Evolutionary conservation across 2,329 filamentous ascomycete species (phyloP).

Genomic region (Immersiporthe knoxdaviesiana): DNA sequence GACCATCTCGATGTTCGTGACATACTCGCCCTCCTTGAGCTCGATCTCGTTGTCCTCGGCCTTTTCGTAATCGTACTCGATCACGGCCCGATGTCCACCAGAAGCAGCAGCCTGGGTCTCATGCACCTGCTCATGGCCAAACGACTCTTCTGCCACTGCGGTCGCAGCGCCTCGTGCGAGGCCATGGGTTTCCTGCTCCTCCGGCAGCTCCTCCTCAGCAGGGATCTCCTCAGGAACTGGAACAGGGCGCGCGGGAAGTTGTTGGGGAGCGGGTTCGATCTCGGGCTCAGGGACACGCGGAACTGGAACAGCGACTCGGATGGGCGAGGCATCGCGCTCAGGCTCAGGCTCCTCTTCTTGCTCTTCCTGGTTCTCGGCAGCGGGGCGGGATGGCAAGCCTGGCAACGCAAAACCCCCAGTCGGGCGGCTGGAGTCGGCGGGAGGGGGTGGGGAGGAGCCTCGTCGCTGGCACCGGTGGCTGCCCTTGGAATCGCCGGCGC

Average conservation of each 20-base stretch:
- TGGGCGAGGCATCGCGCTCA: slow-evolving; percentile 70
- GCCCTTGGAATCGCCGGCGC: slow-evolving; percentile 41
- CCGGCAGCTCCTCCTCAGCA: slow-evolving; percentile 64
- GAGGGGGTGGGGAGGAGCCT: slow-evolving; percentile 61
- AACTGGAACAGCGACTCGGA: slow-evolving; percentile 85
- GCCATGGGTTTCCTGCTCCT: slow-evolving; percentile 66
- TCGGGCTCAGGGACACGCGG: slow-evolving; percentile 62
- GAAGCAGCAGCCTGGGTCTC: slow-evolving; percentile 41
- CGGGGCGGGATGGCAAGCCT: slow-evolving; percentile 67
- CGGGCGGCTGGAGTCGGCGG: slow-evolving; percentile 68
- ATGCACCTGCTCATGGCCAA: slow-evolving; percentile 44
- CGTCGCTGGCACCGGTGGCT: slow-evolving; percentile 45
- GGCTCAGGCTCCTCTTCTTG: slow-evolving; percentile 50
- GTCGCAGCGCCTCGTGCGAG: slow-evolving; percentile 58
- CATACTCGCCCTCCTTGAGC: slow-evolving; percentile 82
- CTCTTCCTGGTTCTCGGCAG: slow-evolving; percentile 58
- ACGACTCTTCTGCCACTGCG: slow-evolving; percentile 54
- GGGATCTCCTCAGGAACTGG: slow-evolving; percentile 67
- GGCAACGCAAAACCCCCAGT: slow-evolving; percentile 78
- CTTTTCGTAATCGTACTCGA: slow-evolving; percentile 96
- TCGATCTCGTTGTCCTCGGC: slow-evolving; percentile 97
- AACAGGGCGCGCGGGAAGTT: slow-evolving; percentile 60
- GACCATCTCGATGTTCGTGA: slow-evolving; percentile 94
- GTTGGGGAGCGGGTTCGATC: slow-evolving; percentile 53
- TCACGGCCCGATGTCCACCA: slow-evolving; percentile 72